Base-by-base conservation (phyloP, 306 rosid genomes). In the Crataegus laevigata region DNA sequence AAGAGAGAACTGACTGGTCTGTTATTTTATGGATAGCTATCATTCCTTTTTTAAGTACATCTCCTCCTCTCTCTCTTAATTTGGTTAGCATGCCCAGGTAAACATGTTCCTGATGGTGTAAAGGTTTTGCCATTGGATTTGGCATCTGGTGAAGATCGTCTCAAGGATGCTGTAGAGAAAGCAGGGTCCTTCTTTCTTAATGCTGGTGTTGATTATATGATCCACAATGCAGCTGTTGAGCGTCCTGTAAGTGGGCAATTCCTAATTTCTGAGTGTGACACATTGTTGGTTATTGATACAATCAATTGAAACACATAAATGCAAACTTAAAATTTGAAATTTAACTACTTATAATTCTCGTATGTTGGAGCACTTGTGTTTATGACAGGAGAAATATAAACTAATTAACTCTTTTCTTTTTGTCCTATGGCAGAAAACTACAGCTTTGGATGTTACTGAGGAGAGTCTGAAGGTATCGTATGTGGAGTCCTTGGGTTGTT, bases 211-310 rank as follows among this genome's bases (percentile, higher is more conserved):
- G 96, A 94, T 86, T 91, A 87, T 75, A 90, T 94, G 96, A 85
- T 94, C 76, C 98, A 94, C 68, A 94, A 91, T 88, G 96, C 97
- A 40, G 97, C 97, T 80, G 85, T 79, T 69, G 98, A 94, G 88
- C 96, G 98, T 73, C 98, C 97, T 47, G 96, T 94, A 80, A 87
- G 97, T 88, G 73, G 74, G 71, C 54, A 78, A 50, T 81, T 65
- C 32, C 84, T 67, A 68, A 72, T 77, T 62, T 73, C 43, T 28
- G 51, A 64, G 80, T 32, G 36, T 78, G 64, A 6, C 21, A 64
- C 30, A 62, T 76, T 29, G 34, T 66, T 32, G 63, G 21, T 60
- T 67, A n/a, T 32, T 51, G n/a, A 17, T 45, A 11, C 32, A 22
- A 22, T 34, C 30, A 66, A 65, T 14, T 66, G 42, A 42, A 6